A percentile compares a stretch with the other conserved stretches of the same genome.
Conservation (phyloP, 179 eudicot species). For the Beta macrorhiza region DNA sequence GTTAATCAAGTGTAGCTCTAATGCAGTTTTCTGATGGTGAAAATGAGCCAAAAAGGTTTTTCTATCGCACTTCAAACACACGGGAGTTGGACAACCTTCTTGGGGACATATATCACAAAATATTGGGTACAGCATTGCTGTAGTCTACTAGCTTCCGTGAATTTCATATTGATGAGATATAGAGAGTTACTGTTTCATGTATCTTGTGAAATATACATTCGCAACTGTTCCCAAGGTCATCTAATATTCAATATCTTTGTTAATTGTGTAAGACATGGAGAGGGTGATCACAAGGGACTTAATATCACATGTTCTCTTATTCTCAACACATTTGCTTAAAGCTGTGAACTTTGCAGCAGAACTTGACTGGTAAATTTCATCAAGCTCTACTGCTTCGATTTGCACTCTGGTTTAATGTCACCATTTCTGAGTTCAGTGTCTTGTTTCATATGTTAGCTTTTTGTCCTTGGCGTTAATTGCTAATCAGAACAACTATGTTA, state of each 20-base stretch:
- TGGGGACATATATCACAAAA: slow-evolving; percentile 96
- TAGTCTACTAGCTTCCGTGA: slow-evolving; percentile 12
- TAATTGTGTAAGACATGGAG: slow-evolving; percentile 76
- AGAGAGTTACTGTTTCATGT: slow-evolving; percentile 8
- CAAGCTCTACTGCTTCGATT: slow-evolving; percentile 7
- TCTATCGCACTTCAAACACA: slow-evolving; percentile 87
- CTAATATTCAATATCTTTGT: slow-evolving; percentile 13
- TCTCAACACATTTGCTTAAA: slow-evolving; percentile 63
- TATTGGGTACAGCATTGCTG: slow-evolving; percentile 53
- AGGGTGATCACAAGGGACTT: slow-evolving; percentile 93
- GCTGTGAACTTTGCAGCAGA: slow-evolving; percentile 92
- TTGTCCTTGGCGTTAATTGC: slow-evolving; percentile 90
- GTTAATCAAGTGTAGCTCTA: slow-evolving; percentile 15
- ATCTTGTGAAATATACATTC: slow-evolving; percentile 6
- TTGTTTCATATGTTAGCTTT: slow-evolving; percentile 39
- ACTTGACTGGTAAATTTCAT: slow-evolving; percentile 74
- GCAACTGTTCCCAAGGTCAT: background rate
- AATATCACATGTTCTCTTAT: slow-evolving; percentile 71
- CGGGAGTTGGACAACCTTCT: slow-evolving; percentile 84
- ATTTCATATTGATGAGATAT: background rate
- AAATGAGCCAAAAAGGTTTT: slow-evolving; percentile 61
- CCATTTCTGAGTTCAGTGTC: slow-evolving; percentile 14
- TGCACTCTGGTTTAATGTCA: slow-evolving; percentile 13
- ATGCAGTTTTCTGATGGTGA: slow-evolving; percentile 87
- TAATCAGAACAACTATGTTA: slow-evolving; percentile 87